phyloP scores from a whole-genome alignment of 2,329 filamentous ascomycete species.

The Talaromyces verruculosus region DNA sequence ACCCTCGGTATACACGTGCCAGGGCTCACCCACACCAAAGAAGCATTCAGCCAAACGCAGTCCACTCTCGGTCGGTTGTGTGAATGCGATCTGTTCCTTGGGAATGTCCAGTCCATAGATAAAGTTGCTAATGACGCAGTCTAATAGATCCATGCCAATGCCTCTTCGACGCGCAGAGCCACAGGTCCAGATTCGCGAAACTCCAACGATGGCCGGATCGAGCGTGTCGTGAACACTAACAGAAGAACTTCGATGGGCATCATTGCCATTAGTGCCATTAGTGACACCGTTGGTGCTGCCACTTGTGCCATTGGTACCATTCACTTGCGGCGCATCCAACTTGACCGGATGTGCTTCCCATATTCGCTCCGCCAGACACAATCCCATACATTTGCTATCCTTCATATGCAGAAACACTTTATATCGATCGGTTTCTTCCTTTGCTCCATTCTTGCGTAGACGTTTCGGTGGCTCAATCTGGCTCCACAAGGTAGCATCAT shows the following conservation, averaged over 20 bases:
- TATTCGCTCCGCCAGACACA: slow-evolving; percentile 63
- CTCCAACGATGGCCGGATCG: slow-evolving; percentile 56
- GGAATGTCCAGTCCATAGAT: slow-evolving; percentile 56
- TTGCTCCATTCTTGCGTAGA: slow-evolving; percentile 32
- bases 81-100: slow-evolving; percentile 61
- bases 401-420: slow-evolving; percentile 63
- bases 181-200: slow-evolving; percentile 67
- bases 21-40: slow-evolving; percentile 56
- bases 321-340: slow-evolving; percentile 24
- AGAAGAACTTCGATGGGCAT: slow-evolving; percentile 37
- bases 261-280: slow-evolving; percentile 15
- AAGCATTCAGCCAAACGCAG: slow-evolving; percentile 58
- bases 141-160: slow-evolving; percentile 58
- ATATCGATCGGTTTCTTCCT: slow-evolving; percentile 52
- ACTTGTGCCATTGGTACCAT: slow-evolving; percentile 22
- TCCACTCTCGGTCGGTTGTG: slow-evolving; percentile 65
- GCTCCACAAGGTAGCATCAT: slow-evolving; percentile 59
- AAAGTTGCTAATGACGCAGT: slow-evolving; percentile 57
- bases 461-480: slow-evolving; percentile 44
- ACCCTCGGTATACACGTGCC: slow-evolving; percentile 59
- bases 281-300: neutral
- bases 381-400: slow-evolving; percentile 61
- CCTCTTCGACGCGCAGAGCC: slow-evolving; percentile 56
- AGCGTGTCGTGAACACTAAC: slow-evolving; percentile 48
- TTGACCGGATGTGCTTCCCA: slow-evolving; percentile 56